Conservation (phyloP, 2,329 filamentous ascomycete species). For the Neurospora sp. region DNA sequence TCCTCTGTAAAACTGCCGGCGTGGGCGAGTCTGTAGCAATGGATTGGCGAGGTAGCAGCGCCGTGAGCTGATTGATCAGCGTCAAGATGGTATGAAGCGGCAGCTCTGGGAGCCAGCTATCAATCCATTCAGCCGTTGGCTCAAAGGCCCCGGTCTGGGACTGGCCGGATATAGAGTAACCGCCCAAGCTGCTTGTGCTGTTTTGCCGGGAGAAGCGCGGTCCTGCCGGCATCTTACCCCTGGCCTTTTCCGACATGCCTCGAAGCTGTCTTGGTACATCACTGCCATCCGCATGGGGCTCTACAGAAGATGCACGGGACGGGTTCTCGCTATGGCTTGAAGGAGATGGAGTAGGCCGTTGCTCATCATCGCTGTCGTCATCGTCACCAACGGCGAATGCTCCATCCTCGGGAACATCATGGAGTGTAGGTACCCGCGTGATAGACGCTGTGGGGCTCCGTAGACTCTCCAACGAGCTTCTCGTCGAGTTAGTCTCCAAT, state of each 20-base stretch:
- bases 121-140: conserved; percentile 77
- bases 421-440: conserved; percentile 46
- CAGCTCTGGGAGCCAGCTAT: conserved; percentile 85
- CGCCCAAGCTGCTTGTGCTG: conserved; percentile 71
- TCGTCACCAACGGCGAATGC: conserved; percentile 86
- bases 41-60: conserved; percentile 44
- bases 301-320: conserved; percentile 58
- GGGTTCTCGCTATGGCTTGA: conserved; percentile 56
- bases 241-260: conserved; percentile 94
- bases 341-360: conserved; percentile 47
- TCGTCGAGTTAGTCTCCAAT: conserved; percentile 37
- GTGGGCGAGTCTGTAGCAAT: conserved; percentile 32
- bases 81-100: conserved; percentile 80
- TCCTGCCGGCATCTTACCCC: conserved; percentile 88
- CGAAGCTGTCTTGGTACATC: conserved; percentile 72
- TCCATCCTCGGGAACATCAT: conserved; percentile 63
- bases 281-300: conserved; percentile 63
- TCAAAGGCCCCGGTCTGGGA: conserved; percentile 57
- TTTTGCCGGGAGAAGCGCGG: conserved; percentile 84
- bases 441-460: conserved; percentile 50
- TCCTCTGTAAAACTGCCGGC: conserved; percentile 40
- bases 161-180: conserved; percentile 49
- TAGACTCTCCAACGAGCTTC: conserved; percentile 59
- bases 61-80: conserved; percentile 58
- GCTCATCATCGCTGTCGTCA: conserved; percentile 44